Evolutionary conservation across 2,329 filamentous ascomycete species (phyloP).

Genomic region (Talaromyces sp.): DNA sequence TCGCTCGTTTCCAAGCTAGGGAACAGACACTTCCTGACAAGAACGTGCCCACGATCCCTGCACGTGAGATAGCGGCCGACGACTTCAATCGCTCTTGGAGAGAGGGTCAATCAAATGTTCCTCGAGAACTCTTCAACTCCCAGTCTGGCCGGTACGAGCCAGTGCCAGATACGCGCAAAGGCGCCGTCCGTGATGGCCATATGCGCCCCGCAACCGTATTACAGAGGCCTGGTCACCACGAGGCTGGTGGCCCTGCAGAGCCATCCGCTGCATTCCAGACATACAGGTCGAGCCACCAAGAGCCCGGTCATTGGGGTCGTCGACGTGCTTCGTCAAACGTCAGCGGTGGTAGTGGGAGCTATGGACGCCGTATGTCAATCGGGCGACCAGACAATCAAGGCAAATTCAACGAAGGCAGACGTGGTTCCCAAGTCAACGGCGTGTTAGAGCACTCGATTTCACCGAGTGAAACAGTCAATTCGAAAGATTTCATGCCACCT

Average conservation of each 20-base stretch:
- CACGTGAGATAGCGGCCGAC: conserved; percentile 88
- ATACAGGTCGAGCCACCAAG: conserved; percentile 66
- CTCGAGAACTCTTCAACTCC: conserved; percentile 87
- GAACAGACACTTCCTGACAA: conserved; percentile 58
- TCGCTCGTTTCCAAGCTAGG: conserved; percentile 52
- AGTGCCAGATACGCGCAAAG: conserved; percentile 71
- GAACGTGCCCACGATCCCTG: conserved; percentile 51
- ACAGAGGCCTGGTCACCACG: conserved; percentile 66
- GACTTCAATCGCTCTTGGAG: conserved; percentile 88
- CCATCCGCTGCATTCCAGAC: conserved; percentile 86
- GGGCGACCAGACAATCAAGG: conserved; percentile 47
- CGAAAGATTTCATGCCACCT: conserved; percentile 26
- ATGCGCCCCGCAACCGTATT: conserved; percentile 74
- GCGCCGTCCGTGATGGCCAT: conserved; percentile 66
- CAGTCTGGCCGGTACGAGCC: conserved; percentile 91
- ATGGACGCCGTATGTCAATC: conserved; percentile 63
- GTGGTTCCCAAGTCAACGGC: conserved; percentile 42
- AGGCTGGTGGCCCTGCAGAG: conserved; percentile 68
- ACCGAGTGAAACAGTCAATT: conserved; percentile 27
- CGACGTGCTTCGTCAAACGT: conserved; percentile 87
- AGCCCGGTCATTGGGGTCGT: conserved; percentile 63
- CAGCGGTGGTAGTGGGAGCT: conserved; percentile 76
- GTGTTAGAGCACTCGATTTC: conserved; percentile 35
- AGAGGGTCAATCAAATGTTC: conserved; percentile 62
- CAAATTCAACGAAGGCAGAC: conserved; percentile 40